Conservation (phyloP, 768 basidiomycete species). For the Naganishia vaughanmartiniae region DNA sequence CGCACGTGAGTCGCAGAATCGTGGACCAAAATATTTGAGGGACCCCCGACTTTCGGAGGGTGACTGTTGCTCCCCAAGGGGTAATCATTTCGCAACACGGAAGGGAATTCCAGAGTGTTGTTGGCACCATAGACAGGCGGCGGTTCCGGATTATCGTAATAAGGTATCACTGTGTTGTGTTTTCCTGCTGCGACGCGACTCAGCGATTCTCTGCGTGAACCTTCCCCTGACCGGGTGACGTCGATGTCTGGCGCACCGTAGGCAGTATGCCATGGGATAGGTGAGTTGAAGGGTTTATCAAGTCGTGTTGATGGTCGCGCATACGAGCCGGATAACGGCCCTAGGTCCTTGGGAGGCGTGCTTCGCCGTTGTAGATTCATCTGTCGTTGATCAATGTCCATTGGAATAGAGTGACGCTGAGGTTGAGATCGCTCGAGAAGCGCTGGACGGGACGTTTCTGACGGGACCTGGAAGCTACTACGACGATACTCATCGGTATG, state of each 20-base stretch:
- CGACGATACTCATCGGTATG: not conserved
- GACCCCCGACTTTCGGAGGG: not conserved
- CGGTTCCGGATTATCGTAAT: slow-evolving; percentile 9
- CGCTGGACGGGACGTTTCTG: not conserved
- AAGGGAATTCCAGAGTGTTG: not conserved
- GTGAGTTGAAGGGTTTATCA: not conserved
- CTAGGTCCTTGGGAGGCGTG: not conserved
- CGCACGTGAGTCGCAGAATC: not conserved
- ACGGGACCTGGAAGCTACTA: not conserved
- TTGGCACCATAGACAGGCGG: not conserved
- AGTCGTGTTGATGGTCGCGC: not conserved
- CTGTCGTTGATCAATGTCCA: not conserved
- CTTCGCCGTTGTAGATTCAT: not conserved
- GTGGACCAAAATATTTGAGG: not conserved
- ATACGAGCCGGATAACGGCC: not conserved
- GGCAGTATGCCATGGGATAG: not conserved
- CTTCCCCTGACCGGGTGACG: not conserved
- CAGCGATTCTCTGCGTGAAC: not conserved
- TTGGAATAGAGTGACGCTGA: not conserved
- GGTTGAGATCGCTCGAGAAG: not conserved
- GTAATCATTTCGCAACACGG: slow-evolving; percentile 1
- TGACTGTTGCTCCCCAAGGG: too few species aligned
- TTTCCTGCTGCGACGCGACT: not conserved
- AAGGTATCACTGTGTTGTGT: not conserved
- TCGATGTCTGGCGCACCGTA: not conserved